Base-by-base conservation (phyloP, 306 rosid genomes). In the Oemleria cerasiformis region DNA sequence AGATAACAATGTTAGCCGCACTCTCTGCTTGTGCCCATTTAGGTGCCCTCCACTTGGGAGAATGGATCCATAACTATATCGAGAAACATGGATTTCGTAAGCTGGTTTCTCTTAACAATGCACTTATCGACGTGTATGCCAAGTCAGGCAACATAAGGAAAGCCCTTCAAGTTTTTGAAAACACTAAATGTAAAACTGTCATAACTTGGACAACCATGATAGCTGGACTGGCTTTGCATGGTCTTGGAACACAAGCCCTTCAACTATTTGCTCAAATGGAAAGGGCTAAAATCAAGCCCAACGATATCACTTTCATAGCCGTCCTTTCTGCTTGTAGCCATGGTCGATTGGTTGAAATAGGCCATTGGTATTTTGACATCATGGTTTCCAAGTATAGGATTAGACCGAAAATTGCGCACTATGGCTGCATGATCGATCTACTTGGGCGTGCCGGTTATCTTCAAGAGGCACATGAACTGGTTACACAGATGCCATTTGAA, bases 321-420 rank as follows among this genome's bases (percentile, higher is more conserved):
- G 34, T 90, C 68, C 96, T 90, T 67, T 87, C 89, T 43, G 96
- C 93, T 75, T 90, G 96, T 69, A 81, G 89, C 66, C 96, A 90
- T 81, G 89, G 60, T 15, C 83, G 91, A 23, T 79, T 86, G 76
- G 87, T 88, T 49, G 90, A 86, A 48, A 56, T 36, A 65, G 89
- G 93, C 25, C 79, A 70, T 6, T 34, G 79, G 65, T 79, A 59
- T 62, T 90, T 90, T 77, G 15, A 47, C 3, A 63, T 63, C 45
- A 87, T 90, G 93, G 50, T 64, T 40, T 80, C 77, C 14, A 76
- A 62, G 47, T 84, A 90, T 61, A 69, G 85, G 47, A 77, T 86
- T 59, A 63, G 47, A 64, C 88, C 87, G 9, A 78, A 78, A 74
- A 75, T 90, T 25, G 82, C 73, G 81, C 96, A 90, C 74, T 84